phyloP scores from a whole-genome alignment of 306 rosid species.

The Lablab purpureus region DNA sequence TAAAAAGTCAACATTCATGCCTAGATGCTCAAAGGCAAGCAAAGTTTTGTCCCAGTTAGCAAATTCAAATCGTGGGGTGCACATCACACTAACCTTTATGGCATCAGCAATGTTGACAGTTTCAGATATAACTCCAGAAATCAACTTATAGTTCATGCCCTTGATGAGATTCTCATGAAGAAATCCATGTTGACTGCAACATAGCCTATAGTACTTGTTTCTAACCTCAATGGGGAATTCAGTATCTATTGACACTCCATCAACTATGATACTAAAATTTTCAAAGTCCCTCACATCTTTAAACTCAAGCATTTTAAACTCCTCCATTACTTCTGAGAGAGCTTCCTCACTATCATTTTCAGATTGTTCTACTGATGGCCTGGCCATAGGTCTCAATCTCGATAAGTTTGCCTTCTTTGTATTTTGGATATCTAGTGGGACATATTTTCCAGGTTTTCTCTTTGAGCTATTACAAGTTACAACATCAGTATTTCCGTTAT shows the following conservation, averaged over 20 bases:
- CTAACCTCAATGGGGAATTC: conserved; percentile 64
- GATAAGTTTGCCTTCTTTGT: conserved; percentile 51
- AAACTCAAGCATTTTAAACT: conserved; percentile 52
- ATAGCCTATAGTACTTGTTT: conserved; percentile 74
- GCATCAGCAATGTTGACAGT: conserved; percentile 64
- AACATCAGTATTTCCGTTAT: conserved; percentile 39
- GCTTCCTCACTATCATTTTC: conserved; percentile 71
- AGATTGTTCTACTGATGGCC: conserved; percentile 49
- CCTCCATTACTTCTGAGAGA: conserved; percentile 67
- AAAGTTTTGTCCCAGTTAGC: conserved; percentile 75
- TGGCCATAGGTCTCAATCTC: conserved; percentile 41
- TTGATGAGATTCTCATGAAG: conserved; percentile 74
- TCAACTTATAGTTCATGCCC: conserved; percentile 57
- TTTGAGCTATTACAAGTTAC: conserved; percentile 43
- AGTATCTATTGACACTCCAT: conserved; percentile 64
- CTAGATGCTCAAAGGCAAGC: conserved; percentile 70
- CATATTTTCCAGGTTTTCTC: conserved; percentile 56
- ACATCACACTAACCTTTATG: conserved; percentile 58
- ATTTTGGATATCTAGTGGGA: conserved; percentile 51
- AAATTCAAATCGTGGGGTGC: conserved; percentile 61
- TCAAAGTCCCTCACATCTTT: conserved; percentile 59
- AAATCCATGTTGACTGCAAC: conserved; percentile 70
- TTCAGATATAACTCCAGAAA: conserved; percentile 67
- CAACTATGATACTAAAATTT: conserved; percentile 63
- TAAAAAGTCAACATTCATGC: conserved; percentile 83